phyloP scores from a whole-genome alignment of 2,329 filamentous ascomycete species.

The Colletotrichum horii region DNA sequence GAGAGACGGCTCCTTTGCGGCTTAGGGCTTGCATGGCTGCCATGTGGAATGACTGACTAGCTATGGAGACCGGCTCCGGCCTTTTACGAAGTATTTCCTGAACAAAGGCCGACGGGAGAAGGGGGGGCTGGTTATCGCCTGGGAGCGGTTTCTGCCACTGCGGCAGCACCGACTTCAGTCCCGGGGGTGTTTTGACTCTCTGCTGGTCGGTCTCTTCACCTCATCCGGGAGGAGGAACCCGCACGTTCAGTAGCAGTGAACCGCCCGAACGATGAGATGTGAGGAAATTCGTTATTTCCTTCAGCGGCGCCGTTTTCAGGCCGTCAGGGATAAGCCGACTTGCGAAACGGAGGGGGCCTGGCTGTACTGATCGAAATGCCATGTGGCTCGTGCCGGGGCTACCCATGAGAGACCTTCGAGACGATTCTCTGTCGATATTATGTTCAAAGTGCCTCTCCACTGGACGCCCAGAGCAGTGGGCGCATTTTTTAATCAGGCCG shows the following conservation, averaged over 20 bases:
- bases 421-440: conserved; percentile 1
- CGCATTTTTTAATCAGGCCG: background rate
- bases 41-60: conserved; percentile 20
- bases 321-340: background rate
- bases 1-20: conserved; percentile 1
- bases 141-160: background rate
- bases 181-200: background rate
- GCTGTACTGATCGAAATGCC: conserved; percentile 1
- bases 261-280: background rate
- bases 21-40: conserved; percentile 21
- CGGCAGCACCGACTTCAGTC: background rate
- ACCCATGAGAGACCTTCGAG: conserved; percentile 6
- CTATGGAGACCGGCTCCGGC: background rate
- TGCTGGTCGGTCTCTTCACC: background rate
- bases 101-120: background rate
- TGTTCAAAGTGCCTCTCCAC: background rate
- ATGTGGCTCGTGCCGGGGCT: conserved; percentile 11
- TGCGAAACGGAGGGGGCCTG: background rate
- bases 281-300: background rate
- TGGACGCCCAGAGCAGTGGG: background rate
- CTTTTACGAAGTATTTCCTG: background rate
- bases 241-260: background rate
- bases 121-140: background rate
- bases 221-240: background rate
- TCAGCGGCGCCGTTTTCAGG: background rate